These are phyloP conservation scores for Myriosclerotinia curreyana DNA, from an alignment of 2,329 filamentous ascomycete genomes.

Conservation along the genomic window DNA sequence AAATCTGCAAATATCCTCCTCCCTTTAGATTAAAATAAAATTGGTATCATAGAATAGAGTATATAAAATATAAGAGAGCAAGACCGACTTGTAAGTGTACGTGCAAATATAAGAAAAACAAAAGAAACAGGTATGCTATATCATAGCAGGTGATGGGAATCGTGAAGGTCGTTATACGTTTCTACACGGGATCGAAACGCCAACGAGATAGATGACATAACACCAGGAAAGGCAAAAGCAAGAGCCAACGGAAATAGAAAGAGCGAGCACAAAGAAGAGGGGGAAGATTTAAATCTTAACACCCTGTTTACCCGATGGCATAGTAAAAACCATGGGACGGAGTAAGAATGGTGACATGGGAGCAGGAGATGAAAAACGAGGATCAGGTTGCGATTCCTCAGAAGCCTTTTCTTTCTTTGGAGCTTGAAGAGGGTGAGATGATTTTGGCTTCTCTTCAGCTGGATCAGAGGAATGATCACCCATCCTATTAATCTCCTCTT, in stretches of 20 bases:
- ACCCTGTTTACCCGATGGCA: conserved; percentile 16
- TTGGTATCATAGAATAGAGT: conserved; percentile 15
- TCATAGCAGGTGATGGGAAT: conserved; percentile 1
- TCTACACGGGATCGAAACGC: background rate
- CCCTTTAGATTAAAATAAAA: conserved; percentile 5
- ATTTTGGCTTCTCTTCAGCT: background rate
- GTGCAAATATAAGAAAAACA: background rate
- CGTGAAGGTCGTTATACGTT: conserved; percentile 9
- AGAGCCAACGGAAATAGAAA: background rate
- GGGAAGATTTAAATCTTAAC: background rate
- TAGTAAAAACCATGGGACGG: conserved; percentile 11
- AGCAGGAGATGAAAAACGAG: background rate
- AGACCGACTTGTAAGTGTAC: background rate
- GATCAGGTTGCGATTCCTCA: background rate
- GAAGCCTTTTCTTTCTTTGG: background rate
- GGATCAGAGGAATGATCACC: conserved; percentile 25
- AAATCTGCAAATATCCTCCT: background rate
- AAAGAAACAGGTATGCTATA: background rate
- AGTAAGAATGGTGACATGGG: conserved; percentile 19
- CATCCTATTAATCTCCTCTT: conserved; percentile 54
- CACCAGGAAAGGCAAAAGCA: background rate
- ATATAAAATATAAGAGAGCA: background rate
- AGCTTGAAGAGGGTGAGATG: background rate
- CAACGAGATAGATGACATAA: background rate
- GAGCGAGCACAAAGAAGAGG: background rate